Percentiles rank a stretch among this genome's conserved stretches.
Evolutionary conservation across 257 asterid species (phyloP).

Genomic region (Perilla frutescens): DNA sequence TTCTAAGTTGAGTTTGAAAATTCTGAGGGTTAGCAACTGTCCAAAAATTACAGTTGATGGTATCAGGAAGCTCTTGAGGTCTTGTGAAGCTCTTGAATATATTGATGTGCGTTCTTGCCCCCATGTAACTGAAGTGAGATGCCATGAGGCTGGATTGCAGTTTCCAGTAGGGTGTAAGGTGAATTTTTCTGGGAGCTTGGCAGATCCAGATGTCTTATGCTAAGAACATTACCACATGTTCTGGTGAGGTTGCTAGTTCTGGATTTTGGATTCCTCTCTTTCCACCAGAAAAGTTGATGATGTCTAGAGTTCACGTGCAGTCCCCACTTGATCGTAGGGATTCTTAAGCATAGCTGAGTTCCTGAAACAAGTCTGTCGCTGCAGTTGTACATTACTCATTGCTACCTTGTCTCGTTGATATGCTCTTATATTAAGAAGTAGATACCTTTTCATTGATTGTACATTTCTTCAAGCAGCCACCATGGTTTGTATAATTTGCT

Average conservation of each 20-base stretch:
- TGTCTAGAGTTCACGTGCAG: slow-evolving; percentile 5
- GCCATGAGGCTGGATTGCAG: slow-evolving; percentile 74
- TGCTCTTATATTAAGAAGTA: slow-evolving; percentile 20
- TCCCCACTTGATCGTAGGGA: neutral
- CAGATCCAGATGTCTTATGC: slow-evolving; percentile 70
- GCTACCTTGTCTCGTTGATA: slow-evolving; percentile 22
- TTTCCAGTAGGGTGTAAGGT: slow-evolving; percentile 77
- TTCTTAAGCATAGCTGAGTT: slow-evolving; percentile 5
- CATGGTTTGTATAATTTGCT: slow-evolving; percentile 20
- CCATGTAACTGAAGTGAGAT: slow-evolving; percentile 60
- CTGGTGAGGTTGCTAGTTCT: slow-evolving; percentile 13
- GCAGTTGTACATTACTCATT: slow-evolving; percentile 33
- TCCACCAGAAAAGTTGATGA: neutral
- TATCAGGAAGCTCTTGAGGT: slow-evolving; percentile 57
- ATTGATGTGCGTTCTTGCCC: slow-evolving; percentile 92
- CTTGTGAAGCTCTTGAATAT: slow-evolving; percentile 73
- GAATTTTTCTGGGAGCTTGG: slow-evolving; percentile 74
- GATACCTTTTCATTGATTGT: slow-evolving; percentile 30
- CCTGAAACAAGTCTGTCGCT: neutral
- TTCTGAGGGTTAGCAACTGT: slow-evolving; percentile 79
- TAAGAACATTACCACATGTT: slow-evolving; percentile 38
- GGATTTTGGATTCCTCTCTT: slow-evolving; percentile 19
- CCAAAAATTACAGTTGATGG: slow-evolving; percentile 81
- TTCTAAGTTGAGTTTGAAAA: slow-evolving; percentile 55
- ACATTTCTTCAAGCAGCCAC: slow-evolving; percentile 22